phyloP scores from a whole-genome alignment of 768 basidiomycete species.

The Clathrus columnatus region DNA sequence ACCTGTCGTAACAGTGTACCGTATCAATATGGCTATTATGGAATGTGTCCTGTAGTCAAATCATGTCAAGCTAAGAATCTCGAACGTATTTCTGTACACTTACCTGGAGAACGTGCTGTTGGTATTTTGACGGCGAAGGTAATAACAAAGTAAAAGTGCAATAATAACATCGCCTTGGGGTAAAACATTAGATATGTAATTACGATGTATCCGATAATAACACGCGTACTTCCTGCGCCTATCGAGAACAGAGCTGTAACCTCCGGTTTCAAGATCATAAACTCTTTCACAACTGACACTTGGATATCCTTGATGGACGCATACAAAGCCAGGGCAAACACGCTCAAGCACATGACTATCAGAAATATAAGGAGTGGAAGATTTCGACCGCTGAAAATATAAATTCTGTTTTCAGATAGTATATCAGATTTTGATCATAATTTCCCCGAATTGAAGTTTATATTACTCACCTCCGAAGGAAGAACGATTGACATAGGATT shows the following conservation, averaged over 20 bases:
- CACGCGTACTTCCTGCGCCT: constrained; percentile 1
- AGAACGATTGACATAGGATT: constrained; percentile 4
- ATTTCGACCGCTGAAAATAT: constrained; percentile 1
- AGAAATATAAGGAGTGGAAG: background rate
- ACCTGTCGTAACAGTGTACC: constrained; percentile 4
- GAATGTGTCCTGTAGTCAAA: background rate
- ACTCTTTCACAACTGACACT: background rate
- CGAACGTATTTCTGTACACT: background rate
- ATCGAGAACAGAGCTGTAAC: constrained; percentile 1
- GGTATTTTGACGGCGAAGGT: background rate
- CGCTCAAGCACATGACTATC: background rate
- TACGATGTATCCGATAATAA: too few relatives aligned
- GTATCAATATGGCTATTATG: background rate
- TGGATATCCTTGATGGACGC: background rate
- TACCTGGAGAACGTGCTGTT: background rate
- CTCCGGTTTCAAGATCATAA: background rate
- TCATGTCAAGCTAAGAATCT: background rate
- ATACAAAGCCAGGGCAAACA: background rate
- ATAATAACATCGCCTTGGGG: constrained; percentile 3
- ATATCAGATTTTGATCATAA: background rate
- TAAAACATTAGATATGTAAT: background rate
- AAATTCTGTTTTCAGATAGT: background rate
- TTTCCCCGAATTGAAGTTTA: background rate
- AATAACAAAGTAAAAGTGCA: constrained; percentile 3
- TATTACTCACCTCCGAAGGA: background rate